These are phyloP conservation scores for Selenicereus undatus DNA, from an alignment of 148 eudicot species.

Conservation along the genomic window DNA sequence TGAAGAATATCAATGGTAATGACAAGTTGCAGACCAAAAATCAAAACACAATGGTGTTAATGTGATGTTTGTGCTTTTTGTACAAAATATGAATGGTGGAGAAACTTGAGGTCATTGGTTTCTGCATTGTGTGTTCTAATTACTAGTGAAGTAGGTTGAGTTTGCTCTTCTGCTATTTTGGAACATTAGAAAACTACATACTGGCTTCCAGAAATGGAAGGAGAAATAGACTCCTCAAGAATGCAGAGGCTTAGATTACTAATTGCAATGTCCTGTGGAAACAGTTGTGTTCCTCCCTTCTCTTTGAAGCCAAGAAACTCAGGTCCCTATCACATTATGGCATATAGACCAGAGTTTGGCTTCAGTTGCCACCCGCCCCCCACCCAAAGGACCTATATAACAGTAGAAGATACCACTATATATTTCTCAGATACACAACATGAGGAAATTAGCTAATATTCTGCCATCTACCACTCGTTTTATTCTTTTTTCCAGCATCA, in stretches of 20 bases:
- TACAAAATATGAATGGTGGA: neutral
- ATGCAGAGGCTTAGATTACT: too few relatives aligned
- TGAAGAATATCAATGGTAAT: neutral
- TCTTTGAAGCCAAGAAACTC: neutral
- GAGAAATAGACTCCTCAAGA: neutral
- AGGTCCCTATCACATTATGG: neutral
- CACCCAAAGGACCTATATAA: neutral
- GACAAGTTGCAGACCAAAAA: neutral
- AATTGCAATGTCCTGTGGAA: neutral
- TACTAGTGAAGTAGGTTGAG: neutral
- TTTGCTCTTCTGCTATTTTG: neutral
- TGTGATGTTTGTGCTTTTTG: neutral
- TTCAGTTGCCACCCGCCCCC: too few relatives aligned
- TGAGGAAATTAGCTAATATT: neutral
- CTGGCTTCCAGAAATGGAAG: neutral
- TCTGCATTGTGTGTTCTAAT: neutral
- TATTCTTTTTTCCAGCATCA: neutral
- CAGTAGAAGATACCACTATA: neutral
- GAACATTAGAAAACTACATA: neutral
- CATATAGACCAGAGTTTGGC: too few relatives aligned
- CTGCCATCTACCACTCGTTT: neutral
- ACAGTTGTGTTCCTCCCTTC: neutral
- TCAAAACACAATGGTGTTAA: neutral
- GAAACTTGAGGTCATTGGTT: neutral
- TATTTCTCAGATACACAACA: neutral